Evolutionary conservation across 1,139 yeast genomes (phyloP).

Genomic region (Suhomyces panamericanus): DNA sequence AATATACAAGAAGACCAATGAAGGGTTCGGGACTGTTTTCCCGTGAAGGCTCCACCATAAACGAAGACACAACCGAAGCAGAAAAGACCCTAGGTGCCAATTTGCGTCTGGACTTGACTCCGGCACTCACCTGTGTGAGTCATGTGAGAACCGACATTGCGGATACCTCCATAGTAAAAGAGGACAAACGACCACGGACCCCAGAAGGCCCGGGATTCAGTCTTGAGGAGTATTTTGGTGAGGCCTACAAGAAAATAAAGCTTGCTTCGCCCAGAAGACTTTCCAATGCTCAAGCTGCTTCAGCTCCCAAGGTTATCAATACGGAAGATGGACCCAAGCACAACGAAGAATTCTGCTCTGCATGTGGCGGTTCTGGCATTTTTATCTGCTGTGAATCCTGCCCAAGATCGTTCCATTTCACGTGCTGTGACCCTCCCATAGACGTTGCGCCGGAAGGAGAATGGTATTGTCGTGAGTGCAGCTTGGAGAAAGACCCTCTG

Average conservation of each 20-base stretch:
- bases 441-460: conserved; percentile 83
- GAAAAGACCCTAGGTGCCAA: conserved; percentile 5
- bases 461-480: conserved; percentile 86
- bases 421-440: conserved; percentile 88
- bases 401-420: conserved; percentile 87
- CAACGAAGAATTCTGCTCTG: conserved; percentile 85
- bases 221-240: conserved; percentile 9
- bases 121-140: conserved; percentile 11
- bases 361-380: conserved; percentile 87
- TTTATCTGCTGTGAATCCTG: conserved; percentile 93
- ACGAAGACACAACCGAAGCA: conserved; percentile 16
- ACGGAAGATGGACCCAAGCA: conserved; percentile 37
- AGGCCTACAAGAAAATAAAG: conserved; percentile 33
- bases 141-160: conserved; percentile 14
- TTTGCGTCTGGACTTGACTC: conserved; percentile 9
- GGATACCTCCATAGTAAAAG: not conserved
- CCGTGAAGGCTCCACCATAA: conserved; percentile 10
- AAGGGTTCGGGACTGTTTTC: conserved; percentile 10
- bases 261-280: conserved; percentile 45
- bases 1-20: conserved; percentile 17
- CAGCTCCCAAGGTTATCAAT: not conserved
- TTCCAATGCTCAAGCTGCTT: conserved; percentile 28
- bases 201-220: not conserved
- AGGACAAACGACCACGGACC: not conserved
- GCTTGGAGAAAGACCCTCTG: conserved; percentile 30